Evolutionary conservation across 768 basidiomycete genomes (phyloP), one percentile per base, ranked within the genome.

Genomic region (Leccinum subgranulosum): DNA sequence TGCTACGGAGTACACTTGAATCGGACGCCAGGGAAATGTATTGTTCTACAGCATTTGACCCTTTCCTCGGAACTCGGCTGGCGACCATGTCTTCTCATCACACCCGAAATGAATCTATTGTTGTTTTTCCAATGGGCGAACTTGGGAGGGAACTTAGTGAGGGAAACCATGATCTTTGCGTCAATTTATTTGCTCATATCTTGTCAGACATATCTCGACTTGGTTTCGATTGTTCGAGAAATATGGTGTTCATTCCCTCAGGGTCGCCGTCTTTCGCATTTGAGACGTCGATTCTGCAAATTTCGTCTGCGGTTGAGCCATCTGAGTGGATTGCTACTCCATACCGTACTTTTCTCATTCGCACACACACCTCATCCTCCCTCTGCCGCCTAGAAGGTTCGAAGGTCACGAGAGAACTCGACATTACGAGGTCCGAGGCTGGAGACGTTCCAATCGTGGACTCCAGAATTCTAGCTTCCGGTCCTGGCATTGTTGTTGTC

Each of bases 261-360:
- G 75, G 75, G 2, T 71, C 60, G 5, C 75, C 84, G 5, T 66
- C 75, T 6, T 73, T 73, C 58, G 71, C 73, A 3, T 90, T 89
- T 58, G 71, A 79, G 19, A 89, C 88, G 3, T 88, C 90, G 12
- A 88, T 92, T 53, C 76, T 78, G 53, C 90, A 92, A 61, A 74
- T 91, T 49, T 69, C 73, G 6, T 65, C 77, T n/a, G 74, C 77
- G 3, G 61, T 65, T 46, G 19, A 29, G 36, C 51, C 65, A 47
- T 53, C 60, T 29, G 51, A 61, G 34, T 54, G 58, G 66, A 57
- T 31, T 47, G 48, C 58, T 14, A 28, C 51, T 15, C 54, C 60
- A 15, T 64, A 57, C 23, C 67, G 62, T 39, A 4, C 58, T 17
- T 56, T 77, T 12, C 51, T 77, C 23, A 69, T 83, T 45, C 81